Evolutionary conservation across 768 basidiomycete genomes (phyloP).

Genomic region (Suillus ampliporus): DNA sequence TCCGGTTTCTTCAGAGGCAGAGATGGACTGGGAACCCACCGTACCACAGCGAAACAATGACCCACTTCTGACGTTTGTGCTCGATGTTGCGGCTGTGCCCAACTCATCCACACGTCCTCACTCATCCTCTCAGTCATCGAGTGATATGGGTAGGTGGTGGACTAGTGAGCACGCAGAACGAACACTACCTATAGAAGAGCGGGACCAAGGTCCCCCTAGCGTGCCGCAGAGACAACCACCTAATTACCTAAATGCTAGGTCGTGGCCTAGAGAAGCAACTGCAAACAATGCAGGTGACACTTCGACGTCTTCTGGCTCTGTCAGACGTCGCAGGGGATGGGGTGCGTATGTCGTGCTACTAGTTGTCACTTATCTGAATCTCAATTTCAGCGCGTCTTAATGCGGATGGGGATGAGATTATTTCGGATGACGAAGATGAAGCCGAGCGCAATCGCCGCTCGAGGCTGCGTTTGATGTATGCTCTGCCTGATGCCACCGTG

Average conservation of each 20-base stretch:
- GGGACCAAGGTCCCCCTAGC: neutral
- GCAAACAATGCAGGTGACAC: neutral
- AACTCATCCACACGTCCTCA: neutral
- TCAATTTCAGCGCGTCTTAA: conserved; percentile 40
- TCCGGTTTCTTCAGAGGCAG: neutral
- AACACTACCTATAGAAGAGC: neutral
- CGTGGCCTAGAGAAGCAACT: conserved; percentile 8
- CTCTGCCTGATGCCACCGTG: conserved; percentile 15
- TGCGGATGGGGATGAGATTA: conserved; percentile 67
- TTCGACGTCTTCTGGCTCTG: conserved; percentile 7
- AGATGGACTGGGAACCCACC: conserved; percentile 8
- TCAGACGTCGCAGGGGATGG: conserved; percentile 41
- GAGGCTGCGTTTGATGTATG: conserved; percentile 43
- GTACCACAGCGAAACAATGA: neutral
- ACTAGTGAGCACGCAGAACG: neutral
- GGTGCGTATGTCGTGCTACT: conserved; percentile 25
- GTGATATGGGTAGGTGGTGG: conserved; percentile 1
- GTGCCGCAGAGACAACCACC: neutral
- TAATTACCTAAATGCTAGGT: neutral
- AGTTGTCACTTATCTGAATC: conserved; percentile 3
- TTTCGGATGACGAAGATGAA: conserved; percentile 65
- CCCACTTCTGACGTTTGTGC: neutral
- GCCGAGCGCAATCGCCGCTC: conserved; percentile 59
- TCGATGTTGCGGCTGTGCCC: neutral
- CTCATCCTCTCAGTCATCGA: conserved; percentile 1